phyloP scores from a whole-genome alignment of 345 rosid species.

The Lepidium aucheri region DNA sequence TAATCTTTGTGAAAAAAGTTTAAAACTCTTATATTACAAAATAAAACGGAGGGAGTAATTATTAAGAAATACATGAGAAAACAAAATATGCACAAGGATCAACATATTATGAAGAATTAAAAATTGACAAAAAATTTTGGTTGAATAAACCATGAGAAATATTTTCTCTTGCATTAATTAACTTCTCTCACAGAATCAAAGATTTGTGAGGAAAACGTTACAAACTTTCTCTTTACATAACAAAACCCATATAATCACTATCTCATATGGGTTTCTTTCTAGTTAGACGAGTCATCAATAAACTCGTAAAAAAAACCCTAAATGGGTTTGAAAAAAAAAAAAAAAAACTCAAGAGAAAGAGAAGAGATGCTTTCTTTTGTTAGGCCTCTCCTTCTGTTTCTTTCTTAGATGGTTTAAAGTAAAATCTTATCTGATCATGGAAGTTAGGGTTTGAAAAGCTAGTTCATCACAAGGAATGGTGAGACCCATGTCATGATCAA shows the following conservation, averaged over 20 bases:
- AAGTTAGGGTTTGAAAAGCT: conserved; percentile 31
- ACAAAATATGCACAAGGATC: neutral
- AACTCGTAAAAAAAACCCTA: conserved; percentile 29
- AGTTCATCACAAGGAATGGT: conserved; percentile 94
- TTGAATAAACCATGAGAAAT: too few relatives aligned
- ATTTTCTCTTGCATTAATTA: conserved; percentile 16
- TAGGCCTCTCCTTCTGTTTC: conserved; percentile 37
- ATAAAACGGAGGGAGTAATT: too few relatives aligned
- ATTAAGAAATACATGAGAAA: too few relatives aligned
- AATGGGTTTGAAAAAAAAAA: conserved; percentile 28
- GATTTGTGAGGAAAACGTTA: conserved; percentile 57
- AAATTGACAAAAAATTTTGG: too few relatives aligned
- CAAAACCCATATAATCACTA: conserved; percentile 28
- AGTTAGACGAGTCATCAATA: conserved; percentile 35
- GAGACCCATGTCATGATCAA: conserved; percentile 79
- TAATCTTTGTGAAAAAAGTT: too few relatives aligned
- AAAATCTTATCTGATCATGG: conserved; percentile 21
- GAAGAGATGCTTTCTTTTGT: conserved; percentile 16
- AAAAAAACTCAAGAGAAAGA: neutral
- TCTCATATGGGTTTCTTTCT: conserved; percentile 14
- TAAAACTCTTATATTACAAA: too few relatives aligned
- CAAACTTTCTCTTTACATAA: conserved; percentile 32
- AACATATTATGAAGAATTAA: neutral
- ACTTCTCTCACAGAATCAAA: conserved; percentile 51
- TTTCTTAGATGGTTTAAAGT: conserved; percentile 21